phyloP scores from a whole-genome alignment of 163 green algal genomes.

The Coccomyxa subellipsoidea region DNA sequence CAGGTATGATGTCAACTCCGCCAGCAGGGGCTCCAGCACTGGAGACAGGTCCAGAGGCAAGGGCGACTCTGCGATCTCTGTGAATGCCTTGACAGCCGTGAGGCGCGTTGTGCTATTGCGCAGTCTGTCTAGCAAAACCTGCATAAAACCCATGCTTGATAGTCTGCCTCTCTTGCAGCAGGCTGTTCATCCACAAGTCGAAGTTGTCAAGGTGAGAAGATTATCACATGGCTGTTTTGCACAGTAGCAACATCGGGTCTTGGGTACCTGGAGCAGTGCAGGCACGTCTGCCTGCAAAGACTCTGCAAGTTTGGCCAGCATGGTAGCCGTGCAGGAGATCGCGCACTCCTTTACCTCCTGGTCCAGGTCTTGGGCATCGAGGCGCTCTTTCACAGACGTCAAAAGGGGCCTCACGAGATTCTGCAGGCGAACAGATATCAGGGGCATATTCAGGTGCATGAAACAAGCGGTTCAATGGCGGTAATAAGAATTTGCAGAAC shows the following conservation, averaged over 20 bases:
- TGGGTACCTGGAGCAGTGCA: neutral
- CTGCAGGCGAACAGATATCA: conserved; percentile 9
- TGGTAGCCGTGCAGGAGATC: conserved; percentile 65
- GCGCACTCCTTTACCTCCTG: conserved; percentile 94
- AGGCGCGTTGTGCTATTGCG: conserved; percentile 90
- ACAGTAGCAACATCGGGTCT: too few species aligned
- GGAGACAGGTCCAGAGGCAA: conserved; percentile 46
- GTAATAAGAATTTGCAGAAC: too few species aligned
- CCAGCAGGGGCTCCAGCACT: conserved; percentile 39
- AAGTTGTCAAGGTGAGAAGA: too few species aligned
- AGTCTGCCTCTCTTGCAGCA: too few species aligned
- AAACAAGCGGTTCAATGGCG: too few species aligned
- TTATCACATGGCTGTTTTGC: too few species aligned
- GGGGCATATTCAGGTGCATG: too few species aligned
- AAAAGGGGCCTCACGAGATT: conserved; percentile 53
- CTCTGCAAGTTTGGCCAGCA: conserved; percentile 69
- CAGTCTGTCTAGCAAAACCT: conserved; percentile 84
- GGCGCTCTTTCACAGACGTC: conserved; percentile 33
- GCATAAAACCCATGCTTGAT: conserved; percentile 18
- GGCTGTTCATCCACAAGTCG: too few species aligned
- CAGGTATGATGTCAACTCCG: conserved; percentile 84
- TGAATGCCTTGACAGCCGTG: conserved; percentile 74
- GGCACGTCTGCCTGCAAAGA: conserved; percentile 24
- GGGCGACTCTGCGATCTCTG: conserved; percentile 49
- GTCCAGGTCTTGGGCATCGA: conserved; percentile 65